These are phyloP conservation scores for Aureobasidium musti DNA, from an alignment of 2,329 filamentous ascomycete species.

Conservation along the genomic window DNA sequence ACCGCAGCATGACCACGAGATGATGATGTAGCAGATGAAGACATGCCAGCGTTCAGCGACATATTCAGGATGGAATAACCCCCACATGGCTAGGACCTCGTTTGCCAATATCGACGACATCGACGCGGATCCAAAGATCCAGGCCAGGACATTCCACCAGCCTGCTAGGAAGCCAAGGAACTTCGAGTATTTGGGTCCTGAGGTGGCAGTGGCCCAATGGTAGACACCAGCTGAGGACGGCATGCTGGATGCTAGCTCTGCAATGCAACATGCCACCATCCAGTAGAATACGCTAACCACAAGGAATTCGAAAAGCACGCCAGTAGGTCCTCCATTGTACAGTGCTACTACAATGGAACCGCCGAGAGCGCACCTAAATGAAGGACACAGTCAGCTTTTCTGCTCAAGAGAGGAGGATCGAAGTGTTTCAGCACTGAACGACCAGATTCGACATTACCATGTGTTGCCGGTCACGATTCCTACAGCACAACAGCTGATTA, in stretches of 20 bases:
- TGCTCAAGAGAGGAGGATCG: conserved; percentile 33
- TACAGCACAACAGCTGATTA: conserved; percentile 45
- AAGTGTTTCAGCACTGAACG: background rate
- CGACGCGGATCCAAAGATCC: conserved; percentile 33
- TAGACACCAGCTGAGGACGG: conserved; percentile 49
- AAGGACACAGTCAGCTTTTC: conserved; percentile 46
- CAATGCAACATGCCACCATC: conserved; percentile 54
- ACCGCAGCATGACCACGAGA: conserved; percentile 51
- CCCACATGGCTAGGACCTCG: conserved; percentile 53
- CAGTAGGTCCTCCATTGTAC: conserved; percentile 51
- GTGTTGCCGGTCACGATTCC: conserved; percentile 36
- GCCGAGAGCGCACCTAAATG: conserved; percentile 42
- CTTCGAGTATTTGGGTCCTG: conserved; percentile 51
- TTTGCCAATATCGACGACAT: conserved; percentile 50
- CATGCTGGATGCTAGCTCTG: conserved; percentile 50
- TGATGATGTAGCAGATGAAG: conserved; percentile 53
- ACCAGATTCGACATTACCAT: background rate
- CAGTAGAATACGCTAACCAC: conserved; percentile 55
- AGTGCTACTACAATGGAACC: conserved; percentile 47
- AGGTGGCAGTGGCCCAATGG: conserved; percentile 56
- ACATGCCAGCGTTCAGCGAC: conserved; percentile 54
- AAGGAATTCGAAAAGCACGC: conserved; percentile 53
- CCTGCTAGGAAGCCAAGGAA: conserved; percentile 53
- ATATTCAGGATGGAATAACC: conserved; percentile 51
- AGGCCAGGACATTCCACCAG: conserved; percentile 38